Evolutionary conservation across 2,329 filamentous ascomycete genomes (phyloP).

Genomic region (Sporothrix brasiliensis): DNA sequence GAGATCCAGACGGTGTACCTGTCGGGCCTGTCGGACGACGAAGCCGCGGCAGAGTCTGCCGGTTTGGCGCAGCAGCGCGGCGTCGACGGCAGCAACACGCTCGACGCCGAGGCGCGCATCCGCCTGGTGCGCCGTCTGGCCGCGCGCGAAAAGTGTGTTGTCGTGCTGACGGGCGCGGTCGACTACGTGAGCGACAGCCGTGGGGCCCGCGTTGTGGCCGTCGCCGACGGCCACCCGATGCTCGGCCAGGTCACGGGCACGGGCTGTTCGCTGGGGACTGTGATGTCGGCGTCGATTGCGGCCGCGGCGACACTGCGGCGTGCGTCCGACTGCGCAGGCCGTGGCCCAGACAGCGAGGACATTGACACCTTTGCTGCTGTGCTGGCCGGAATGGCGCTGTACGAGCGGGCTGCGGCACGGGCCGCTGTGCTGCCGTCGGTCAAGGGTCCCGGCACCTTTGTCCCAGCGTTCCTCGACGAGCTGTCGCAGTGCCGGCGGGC

Average conservation of each 20-base stretch:
- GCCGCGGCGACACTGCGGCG: constrained; percentile 49
- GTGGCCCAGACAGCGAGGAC: constrained; percentile 45
- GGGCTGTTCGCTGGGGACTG: constrained; percentile 83
- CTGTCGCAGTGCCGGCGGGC: constrained; percentile 48
- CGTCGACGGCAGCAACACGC: constrained; percentile 73
- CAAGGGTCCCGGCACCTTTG: constrained; percentile 80
- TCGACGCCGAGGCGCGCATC: constrained; percentile 54
- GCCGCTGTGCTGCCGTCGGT: constrained; percentile 68
- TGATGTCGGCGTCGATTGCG: constrained; percentile 74
- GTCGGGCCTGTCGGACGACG: constrained; percentile 41
- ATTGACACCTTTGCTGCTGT: constrained; percentile 65
- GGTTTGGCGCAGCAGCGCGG: constrained; percentile 67
- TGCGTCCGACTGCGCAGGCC: background rate
- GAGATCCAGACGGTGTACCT: constrained; percentile 78
- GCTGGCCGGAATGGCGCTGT: constrained; percentile 73
- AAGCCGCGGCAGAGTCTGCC: constrained; percentile 34
- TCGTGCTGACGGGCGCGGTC: constrained; percentile 78
- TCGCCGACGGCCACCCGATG: constrained; percentile 75
- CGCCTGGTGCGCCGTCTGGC: constrained; percentile 69
- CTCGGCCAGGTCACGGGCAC: constrained; percentile 74
- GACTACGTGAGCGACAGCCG: constrained; percentile 79
- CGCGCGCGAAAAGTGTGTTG: constrained; percentile 66
- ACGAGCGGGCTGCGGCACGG: constrained; percentile 71
- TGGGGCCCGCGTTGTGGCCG: constrained; percentile 58
- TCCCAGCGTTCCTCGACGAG: constrained; percentile 81